Evolutionary conservation across 2,329 filamentous ascomycete genomes (phyloP).

Genomic region (Claviceps sp.): DNA sequence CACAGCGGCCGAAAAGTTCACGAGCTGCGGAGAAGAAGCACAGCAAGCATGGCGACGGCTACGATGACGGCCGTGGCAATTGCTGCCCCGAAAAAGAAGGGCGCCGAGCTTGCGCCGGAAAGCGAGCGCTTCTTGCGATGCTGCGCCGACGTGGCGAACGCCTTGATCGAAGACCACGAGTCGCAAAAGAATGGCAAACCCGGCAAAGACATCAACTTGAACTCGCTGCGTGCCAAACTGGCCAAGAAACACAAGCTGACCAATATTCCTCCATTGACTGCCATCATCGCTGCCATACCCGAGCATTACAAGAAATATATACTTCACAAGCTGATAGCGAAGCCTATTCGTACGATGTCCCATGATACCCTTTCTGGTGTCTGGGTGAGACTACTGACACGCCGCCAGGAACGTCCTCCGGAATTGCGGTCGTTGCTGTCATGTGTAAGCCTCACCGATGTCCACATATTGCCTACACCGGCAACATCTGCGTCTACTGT

Average conservation of each 20-base stretch:
- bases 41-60: conserved; percentile 25
- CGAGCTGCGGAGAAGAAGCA: neutral
- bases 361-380: no score
- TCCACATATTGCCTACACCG: conserved; percentile 94
- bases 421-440: conserved; percentile 94
- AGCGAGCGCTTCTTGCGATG: conserved; percentile 89
- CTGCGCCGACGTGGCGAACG: conserved; percentile 89
- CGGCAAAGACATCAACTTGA: conserved; percentile 83
- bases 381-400: conserved; percentile 3
- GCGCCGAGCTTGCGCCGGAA: conserved; percentile 69
- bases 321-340: conserved; percentile 86
- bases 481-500: conserved; percentile 98
- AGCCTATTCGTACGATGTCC: conserved; percentile 62
- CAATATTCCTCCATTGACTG: conserved; percentile 80
- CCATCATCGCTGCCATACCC: conserved; percentile 96
- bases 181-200: conserved; percentile 60
- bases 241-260: conserved; percentile 86
- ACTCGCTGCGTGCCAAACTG: conserved; percentile 71
- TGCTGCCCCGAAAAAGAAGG: conserved; percentile 58
- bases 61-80: conserved; percentile 52
- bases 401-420: conserved; percentile 69
- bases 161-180: conserved; percentile 89
- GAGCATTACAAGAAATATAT: conserved; percentile 99
- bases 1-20: neutral
- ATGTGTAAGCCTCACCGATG: conserved; percentile 99